Conservation (phyloP, 2,329 filamentous ascomycete genomes). For the Fusarium euwallaceae region DNA sequence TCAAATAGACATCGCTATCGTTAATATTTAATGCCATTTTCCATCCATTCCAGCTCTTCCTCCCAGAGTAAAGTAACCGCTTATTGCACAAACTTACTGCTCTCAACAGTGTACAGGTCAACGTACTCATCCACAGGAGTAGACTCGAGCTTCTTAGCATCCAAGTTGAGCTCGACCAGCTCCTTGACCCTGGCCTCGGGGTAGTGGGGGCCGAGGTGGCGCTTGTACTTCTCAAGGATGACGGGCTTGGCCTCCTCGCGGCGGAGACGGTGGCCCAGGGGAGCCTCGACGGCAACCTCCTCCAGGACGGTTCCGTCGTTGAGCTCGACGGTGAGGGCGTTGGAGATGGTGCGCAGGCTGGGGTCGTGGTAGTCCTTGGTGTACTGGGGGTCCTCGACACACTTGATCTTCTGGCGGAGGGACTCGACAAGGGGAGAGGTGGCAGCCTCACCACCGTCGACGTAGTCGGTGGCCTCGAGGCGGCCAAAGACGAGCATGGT, state of each 20-base stretch:
- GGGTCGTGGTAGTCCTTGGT: constrained; percentile 97
- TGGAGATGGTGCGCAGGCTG: constrained; percentile 93
- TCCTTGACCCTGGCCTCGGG: constrained; percentile 81
- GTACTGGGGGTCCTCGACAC: constrained; percentile 95
- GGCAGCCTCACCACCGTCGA: constrained; percentile 91
- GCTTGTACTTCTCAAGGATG: constrained; percentile 95
- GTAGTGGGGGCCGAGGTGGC: constrained; percentile 89
- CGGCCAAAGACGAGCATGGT: constrained; percentile 97
- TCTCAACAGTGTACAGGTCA: constrained; percentile 79
- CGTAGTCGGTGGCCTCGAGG: constrained; percentile 93
- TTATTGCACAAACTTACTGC: constrained; percentile 68
- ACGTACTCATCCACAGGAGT: constrained; percentile 94
- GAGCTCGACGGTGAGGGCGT: constrained; percentile 93
- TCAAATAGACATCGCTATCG: neutral
- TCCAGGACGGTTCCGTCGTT: constrained; percentile 94
- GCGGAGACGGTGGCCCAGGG: constrained; percentile 89
- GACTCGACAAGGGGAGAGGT: constrained; percentile 90
- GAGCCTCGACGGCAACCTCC: constrained; percentile 93
- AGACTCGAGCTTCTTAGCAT: constrained; percentile 80
- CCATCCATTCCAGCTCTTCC: constrained; percentile 15
- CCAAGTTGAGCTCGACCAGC: constrained; percentile 83
- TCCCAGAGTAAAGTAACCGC: neutral
- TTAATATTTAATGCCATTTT: neutral
- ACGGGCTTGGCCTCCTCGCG: constrained; percentile 98
- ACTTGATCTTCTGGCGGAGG: constrained; percentile 92